Evolutionary conservation across 768 basidiomycete species (phyloP), one percentile per base, ranked within the genome.

Genomic region (Rhizopogon vinicolor): DNA sequence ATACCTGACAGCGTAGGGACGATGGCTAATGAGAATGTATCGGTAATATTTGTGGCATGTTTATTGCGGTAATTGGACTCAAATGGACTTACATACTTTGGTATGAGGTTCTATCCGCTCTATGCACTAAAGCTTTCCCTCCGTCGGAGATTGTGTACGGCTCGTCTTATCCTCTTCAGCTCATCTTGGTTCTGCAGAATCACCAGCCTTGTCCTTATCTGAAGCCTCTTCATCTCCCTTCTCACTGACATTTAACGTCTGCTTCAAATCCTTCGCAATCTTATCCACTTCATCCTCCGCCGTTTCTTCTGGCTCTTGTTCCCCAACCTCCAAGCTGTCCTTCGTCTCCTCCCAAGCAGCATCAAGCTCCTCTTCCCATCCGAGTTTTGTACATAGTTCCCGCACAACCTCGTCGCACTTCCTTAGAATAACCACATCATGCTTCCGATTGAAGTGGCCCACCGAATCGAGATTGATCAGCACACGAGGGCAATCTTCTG

Each of bases 391-490:
- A 62, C 82, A 85, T 16, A 93, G 73, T 51, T 83, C 71, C 39
- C 72, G 70, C 10, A 91, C 79, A 43, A 84, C 74, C 1, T 83
- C 79, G 68, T 93, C 91, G 60, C 89, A 90, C 62, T 84, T 80
- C 12, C 86, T 86, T 5, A 91, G 75, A 1, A 84, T 68, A 41
- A 89, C 71, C 3, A 89, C 73, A 61, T 91, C 89, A 52, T 84
- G 77, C 14, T 75, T 62, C 33, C 74, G 70, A 2, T 84, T 77
- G 49, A 90, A 77, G 62, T 83, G 73, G 1, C 93, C 93, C 1
- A 92, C 95, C 2, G 69, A 69, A 56, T 96, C 93, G 43, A 93
- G 76, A 67, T 97, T 97, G 70, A 98, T 85, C 31, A 98, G 78
- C n/a, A 96, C 78, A 1, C 95, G 86, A 3, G 89, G 92, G 62